phyloP scores from a whole-genome alignment of 495 filamentous ascomycete genomes.

The Amorphotheca resinae region DNA sequence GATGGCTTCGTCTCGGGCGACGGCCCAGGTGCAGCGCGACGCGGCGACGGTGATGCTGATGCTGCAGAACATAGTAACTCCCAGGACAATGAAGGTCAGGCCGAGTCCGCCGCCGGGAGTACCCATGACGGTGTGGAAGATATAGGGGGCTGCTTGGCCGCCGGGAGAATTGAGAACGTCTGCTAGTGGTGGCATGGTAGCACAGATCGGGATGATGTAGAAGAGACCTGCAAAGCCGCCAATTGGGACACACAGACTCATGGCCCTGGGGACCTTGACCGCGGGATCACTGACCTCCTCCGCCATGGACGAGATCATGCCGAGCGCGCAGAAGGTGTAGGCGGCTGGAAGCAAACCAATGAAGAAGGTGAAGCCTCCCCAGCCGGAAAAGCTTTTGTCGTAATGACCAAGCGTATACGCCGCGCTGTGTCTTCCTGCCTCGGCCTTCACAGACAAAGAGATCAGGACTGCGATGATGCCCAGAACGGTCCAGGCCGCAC shows the following conservation, averaged over 20 bases:
- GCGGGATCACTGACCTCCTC: constrained; percentile 35
- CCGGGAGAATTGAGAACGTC: constrained; percentile 30
- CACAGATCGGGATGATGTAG: constrained; percentile 36
- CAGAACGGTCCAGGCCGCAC: constrained; percentile 32
- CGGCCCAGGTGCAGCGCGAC: constrained; percentile 37
- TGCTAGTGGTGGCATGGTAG: constrained; percentile 31
- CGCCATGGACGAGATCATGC: constrained; percentile 40
- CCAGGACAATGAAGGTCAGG: constrained; percentile 30
- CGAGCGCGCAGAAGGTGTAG: constrained; percentile 38
- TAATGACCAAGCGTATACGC: constrained; percentile 33
- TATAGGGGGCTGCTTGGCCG: constrained; percentile 35
- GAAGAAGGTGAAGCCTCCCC: constrained; percentile 33
- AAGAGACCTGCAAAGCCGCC: constrained; percentile 32
- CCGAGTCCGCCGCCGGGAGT: constrained; percentile 27
- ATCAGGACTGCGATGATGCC: constrained; percentile 33
- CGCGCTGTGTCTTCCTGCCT: constrained; percentile 30
- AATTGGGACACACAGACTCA: constrained; percentile 30
- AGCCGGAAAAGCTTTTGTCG: constrained; percentile 28
- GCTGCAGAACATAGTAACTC: constrained; percentile 25
- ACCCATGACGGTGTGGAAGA: constrained; percentile 36
- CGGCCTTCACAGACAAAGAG: constrained; percentile 30
- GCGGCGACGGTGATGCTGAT: constrained; percentile 39
- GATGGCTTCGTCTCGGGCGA: constrained; percentile 31
- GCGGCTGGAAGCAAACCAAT: constrained; percentile 39
- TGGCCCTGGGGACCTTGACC: constrained; percentile 33